A percentile compares a stretch with the other conserved stretches of the same genome.
Conservation (phyloP, 225 moss, liverwort and hornwort genomes). For the Marchantia polymorpha region DNA sequence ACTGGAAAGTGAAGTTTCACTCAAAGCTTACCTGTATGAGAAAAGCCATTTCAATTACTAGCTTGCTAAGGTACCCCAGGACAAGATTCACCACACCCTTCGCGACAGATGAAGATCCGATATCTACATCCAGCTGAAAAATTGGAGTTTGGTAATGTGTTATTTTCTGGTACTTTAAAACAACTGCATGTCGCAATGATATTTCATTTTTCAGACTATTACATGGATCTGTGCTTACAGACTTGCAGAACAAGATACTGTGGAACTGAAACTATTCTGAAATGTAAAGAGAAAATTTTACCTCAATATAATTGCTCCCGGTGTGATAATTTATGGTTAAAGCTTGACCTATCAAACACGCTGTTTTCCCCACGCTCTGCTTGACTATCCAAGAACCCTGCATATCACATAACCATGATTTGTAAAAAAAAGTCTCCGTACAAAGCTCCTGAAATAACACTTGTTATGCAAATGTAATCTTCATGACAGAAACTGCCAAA, state of each 20-base stretch:
- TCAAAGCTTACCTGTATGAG: constrained; percentile 69
- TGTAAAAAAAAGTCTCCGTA: too few relatives aligned
- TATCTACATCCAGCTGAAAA: constrained; percentile 92
- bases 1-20: neutral
- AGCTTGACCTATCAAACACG: constrained; percentile 91
- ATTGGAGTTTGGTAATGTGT: neutral
- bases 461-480: too few relatives aligned
- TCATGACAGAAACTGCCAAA: too few relatives aligned
- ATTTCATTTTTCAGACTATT: neutral
- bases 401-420: neutral
- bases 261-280: neutral
- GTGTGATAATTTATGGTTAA: constrained; percentile 87
- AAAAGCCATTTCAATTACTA: constrained; percentile 95
- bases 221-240: neutral
- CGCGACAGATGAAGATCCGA: constrained; percentile 95
- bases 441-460: too few relatives aligned
- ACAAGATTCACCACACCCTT: constrained; percentile 94
- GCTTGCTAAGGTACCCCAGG: constrained; percentile 85
- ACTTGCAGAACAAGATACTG: too few relatives aligned
- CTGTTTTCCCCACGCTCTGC: constrained; percentile 99
- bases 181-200: neutral
- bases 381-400: constrained; percentile 99
- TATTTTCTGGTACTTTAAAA: neutral
- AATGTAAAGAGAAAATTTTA: constrained; percentile 13
- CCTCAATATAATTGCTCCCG: constrained; percentile 84